Evolutionary conservation across 768 basidiomycete species (phyloP).

Genomic region (Mycena olivaceomarginata): DNA sequence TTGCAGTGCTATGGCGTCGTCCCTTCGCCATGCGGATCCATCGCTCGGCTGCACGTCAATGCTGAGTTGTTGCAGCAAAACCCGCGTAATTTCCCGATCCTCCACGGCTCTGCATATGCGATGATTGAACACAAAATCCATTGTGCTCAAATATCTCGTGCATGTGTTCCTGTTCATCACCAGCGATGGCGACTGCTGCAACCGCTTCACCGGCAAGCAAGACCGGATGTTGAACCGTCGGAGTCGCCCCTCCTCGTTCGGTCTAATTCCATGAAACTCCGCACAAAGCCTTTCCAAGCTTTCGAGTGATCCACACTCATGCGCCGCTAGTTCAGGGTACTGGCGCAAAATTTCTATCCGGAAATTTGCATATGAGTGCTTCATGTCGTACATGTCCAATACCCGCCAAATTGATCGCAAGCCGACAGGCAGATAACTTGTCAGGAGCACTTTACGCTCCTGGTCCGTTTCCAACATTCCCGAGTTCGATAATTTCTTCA

Average conservation of each 20-base stretch:
- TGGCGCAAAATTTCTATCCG: not conserved
- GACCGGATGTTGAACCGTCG: constrained; percentile 2
- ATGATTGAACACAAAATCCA: constrained; percentile 6
- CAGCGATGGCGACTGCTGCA: not conserved
- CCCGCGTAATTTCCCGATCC: constrained; percentile 11
- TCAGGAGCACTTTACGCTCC: too few relatives aligned
- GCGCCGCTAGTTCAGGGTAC: not conserved
- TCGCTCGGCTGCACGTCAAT: not conserved
- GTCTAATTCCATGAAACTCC: constrained; percentile 11
- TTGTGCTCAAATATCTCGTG: constrained; percentile 4
- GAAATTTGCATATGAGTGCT: constrained; percentile 11
- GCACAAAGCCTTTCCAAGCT: not conserved
- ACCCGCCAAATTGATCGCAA: too few relatives aligned
- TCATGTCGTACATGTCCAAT: too few relatives aligned
- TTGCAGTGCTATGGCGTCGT: constrained; percentile 3
- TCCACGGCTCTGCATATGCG: constrained; percentile 14
- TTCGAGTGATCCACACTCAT: not conserved
- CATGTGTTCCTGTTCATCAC: constrained; percentile 17
- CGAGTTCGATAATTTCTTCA: too few relatives aligned
- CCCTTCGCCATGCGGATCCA: not conserved
- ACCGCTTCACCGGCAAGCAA: not conserved
- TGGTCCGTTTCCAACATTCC: too few relatives aligned
- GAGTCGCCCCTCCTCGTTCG: not conserved
- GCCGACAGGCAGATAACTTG: too few relatives aligned
- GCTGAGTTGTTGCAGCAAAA: constrained; percentile 16